Evolutionary conservation across 2,329 filamentous ascomycete genomes (phyloP), one percentile per base, ranked within the genome.

Genomic region (Byssothecium circinans): DNA sequence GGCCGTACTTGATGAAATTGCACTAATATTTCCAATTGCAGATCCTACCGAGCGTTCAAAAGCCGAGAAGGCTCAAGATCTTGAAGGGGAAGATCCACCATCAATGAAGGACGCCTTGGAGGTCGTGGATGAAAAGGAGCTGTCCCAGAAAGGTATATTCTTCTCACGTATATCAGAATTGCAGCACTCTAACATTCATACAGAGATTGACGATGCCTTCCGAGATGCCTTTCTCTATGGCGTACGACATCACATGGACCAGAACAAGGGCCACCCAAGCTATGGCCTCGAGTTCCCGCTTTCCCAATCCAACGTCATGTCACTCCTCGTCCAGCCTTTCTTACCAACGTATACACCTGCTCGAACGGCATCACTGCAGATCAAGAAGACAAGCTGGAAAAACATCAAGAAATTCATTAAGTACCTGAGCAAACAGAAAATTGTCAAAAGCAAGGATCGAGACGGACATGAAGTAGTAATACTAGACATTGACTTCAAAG

Each of bases 381-480:
- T 87, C 67, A 87, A 87, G 62, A 87, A 87, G 69, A 84, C 83
- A 2, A 84, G 80, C 52, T 87, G 82, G 81, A 87, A 87, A 70
- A 87, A 81, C 51, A 78, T 84, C 50, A 84, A 83, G 61, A 87
- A 86, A 56, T 87, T 87, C 64, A 80, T 87, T 68, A 87, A 87
- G 58, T 74, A 80, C 43, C 73, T 88, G 8, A 84, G 87, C 65
- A 87, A 87, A 65, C 73, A 81, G 39, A 65, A 75, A 15, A 71
- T 87, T n/a, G 67, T 86, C 56, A 86, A 84, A 59, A 78, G 77
- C 37, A 87, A 87, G 62, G 84, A 87, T 41, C 77, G 81, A 29
- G 81, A 79, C 51, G 82, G 82, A 4, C 80, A 83, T 29, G 84
- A 87, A 61, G 82, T 81, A 0, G 77, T 85, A 10, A 81, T 88